Evolutionary conservation across 331 rosid genomes (phyloP).

Genomic region (Telfairia occidentalis): DNA sequence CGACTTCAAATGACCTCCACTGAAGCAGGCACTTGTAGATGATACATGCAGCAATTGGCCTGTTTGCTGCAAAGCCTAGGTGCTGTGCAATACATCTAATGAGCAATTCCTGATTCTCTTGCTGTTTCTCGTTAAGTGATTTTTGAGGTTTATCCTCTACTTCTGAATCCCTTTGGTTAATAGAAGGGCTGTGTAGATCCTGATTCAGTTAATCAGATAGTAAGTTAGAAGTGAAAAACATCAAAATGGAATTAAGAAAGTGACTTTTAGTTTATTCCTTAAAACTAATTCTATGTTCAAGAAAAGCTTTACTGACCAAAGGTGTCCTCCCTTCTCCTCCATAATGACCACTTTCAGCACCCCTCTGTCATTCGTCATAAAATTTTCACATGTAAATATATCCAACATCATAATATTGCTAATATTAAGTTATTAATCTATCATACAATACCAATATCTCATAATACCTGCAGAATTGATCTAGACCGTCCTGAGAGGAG

Average conservation of each 20-base stretch:
- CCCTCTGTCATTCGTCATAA: conserved; percentile 9
- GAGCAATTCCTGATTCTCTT: conserved; percentile 91
- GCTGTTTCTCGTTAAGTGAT: conserved; percentile 94
- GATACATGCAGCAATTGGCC: conserved; percentile 84
- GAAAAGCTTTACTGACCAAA: conserved; percentile 7
- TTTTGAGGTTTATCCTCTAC: conserved; percentile 94
- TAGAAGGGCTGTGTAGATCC: conserved; percentile 57
- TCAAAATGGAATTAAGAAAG: neutral
- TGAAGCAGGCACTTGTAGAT: conserved; percentile 91
- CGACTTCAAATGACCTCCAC: conserved; percentile 98
- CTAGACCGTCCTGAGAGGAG: conserved; percentile 56
- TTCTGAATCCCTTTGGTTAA: conserved; percentile 70
- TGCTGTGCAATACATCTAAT: conserved; percentile 77
- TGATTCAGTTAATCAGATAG: conserved; percentile 28
- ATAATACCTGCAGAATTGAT: conserved; percentile 68
- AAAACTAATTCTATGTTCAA: neutral
- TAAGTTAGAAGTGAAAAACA: neutral
- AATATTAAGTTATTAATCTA: neutral
- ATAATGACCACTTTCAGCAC: conserved; percentile 14
- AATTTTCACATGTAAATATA: neutral
- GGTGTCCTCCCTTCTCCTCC: conserved; percentile 17
- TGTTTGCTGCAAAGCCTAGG: conserved; percentile 83
- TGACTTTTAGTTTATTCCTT: neutral
- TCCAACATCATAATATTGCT: neutral
- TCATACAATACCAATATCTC: neutral